Evolutionary conservation across 2,329 filamentous ascomycete genomes (phyloP).

Genomic region (Colletotrichum tabaci): DNA sequence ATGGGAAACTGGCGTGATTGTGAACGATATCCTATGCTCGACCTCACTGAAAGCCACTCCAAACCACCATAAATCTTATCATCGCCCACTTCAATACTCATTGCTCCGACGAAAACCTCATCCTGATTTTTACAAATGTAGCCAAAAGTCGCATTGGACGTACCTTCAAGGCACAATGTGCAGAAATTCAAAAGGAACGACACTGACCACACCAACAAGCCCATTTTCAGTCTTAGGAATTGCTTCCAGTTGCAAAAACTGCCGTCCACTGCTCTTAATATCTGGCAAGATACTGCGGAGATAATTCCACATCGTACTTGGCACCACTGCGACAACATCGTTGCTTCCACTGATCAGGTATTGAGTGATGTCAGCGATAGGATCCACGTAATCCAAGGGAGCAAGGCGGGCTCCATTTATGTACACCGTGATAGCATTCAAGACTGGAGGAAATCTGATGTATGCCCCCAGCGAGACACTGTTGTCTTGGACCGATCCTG

Average conservation of each 20-base stretch:
- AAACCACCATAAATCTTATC: too few relatives aligned
- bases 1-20: too few relatives aligned
- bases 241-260: not conserved
- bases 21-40: too few relatives aligned
- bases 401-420: conserved; percentile 11
- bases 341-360: conserved; percentile 27
- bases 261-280: conserved; percentile 6
- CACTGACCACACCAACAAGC: conserved; percentile 18
- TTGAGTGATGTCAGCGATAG: conserved; percentile 18
- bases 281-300: conserved; percentile 3
- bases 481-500: not conserved
- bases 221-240: conserved; percentile 27
- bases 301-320: conserved; percentile 38
- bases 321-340: conserved; percentile 15
- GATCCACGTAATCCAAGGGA: not conserved
- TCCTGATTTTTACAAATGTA: too few relatives aligned
- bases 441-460: conserved; percentile 12
- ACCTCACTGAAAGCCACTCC: too few relatives aligned
- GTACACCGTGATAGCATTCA: conserved; percentile 13
- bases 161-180: too few relatives aligned
- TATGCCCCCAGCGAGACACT: conserved; percentile 18
- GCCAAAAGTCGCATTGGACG: too few relatives aligned
- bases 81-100: too few relatives aligned
- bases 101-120: too few relatives aligned
- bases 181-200: conserved; percentile 16